Evolutionary conservation across 148 eudicot genomes (phyloP).

Genomic region (Polygonum maritimum): DNA sequence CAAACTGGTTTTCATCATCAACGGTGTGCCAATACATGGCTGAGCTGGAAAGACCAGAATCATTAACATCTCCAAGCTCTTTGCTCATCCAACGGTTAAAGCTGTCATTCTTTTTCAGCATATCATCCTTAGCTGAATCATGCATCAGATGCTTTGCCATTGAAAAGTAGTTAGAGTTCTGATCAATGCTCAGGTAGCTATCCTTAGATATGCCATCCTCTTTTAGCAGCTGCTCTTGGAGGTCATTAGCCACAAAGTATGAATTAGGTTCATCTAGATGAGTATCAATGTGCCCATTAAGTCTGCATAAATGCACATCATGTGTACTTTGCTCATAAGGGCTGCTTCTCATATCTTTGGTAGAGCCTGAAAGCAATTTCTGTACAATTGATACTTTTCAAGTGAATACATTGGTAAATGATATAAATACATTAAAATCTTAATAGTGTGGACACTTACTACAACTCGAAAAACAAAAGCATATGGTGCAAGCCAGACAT

Average conservation of each 20-base stretch:
- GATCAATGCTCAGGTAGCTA: constrained; percentile 15
- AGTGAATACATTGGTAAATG: neutral
- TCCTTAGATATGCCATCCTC: neutral
- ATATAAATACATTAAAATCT: neutral
- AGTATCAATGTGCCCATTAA: constrained; percentile 6
- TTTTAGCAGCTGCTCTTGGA: constrained; percentile 16
- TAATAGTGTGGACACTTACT: neutral
- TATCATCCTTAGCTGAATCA: constrained; percentile 25
- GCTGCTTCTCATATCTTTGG: neutral
- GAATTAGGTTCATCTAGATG: constrained; percentile 19
- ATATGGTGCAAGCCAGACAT: neutral
- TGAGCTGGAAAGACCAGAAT: constrained; percentile 37
- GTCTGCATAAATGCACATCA: constrained; percentile 12
- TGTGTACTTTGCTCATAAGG: constrained; percentile 11
- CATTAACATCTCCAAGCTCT: constrained; percentile 63
- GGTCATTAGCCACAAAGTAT: constrained; percentile 14
- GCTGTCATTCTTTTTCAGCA: constrained; percentile 67
- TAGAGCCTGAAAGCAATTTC: neutral
- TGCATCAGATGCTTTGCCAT: constrained; percentile 32
- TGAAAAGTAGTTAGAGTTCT: constrained; percentile 24
- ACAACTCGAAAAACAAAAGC: neutral
- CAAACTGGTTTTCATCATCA: constrained; percentile 39
- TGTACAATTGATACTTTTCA: neutral
- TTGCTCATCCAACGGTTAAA: constrained; percentile 78
- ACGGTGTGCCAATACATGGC: constrained; percentile 52